Conservation (phyloP, 2,329 filamentous ascomycete genomes). For the Diplodia seriata region DNA sequence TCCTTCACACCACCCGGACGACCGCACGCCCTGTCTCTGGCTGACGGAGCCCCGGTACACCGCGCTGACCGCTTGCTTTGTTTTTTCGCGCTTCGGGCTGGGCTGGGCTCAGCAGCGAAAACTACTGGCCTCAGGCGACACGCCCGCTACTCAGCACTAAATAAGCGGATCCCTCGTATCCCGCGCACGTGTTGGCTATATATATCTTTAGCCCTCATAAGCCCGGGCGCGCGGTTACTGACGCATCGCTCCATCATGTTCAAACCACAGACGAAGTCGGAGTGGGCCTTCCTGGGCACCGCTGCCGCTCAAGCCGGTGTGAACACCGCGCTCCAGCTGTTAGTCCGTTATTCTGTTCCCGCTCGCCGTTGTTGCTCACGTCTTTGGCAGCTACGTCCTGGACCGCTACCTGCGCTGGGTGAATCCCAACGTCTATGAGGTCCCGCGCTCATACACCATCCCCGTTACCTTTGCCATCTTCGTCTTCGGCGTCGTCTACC, state of each 20-base stretch:
- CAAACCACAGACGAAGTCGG: constrained; percentile 20
- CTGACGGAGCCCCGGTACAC: background rate
- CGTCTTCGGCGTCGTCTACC: constrained; percentile 37
- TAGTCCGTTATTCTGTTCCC: background rate
- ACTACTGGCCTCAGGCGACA: constrained; percentile 3
- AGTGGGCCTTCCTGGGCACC: constrained; percentile 35
- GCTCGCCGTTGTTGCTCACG: background rate
- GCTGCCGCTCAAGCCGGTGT: constrained; percentile 35
- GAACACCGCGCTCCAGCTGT: constrained; percentile 36
- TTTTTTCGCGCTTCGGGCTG: background rate
- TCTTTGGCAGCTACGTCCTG: constrained; percentile 7
- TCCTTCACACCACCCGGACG: background rate
- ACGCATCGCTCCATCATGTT: constrained; percentile 10
- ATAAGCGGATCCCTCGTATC: constrained; percentile 22
- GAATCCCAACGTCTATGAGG: constrained; percentile 12
- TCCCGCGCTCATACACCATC: constrained; percentile 6
- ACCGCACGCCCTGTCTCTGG: background rate
- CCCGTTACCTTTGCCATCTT: constrained; percentile 27
- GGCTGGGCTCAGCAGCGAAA: background rate
- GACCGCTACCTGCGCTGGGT: constrained; percentile 20
- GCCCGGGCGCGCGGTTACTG: constrained; percentile 4
- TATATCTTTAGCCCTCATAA: constrained; percentile 15
- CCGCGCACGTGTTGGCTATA: constrained; percentile 19
- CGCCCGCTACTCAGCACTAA: constrained; percentile 13
- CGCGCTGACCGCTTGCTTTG: background rate